A percentile compares a stretch with the other conserved stretches of the same genome.
phyloP scores from a whole-genome alignment of 768 basidiomycete species.

The Dacryopinax primogenitus region DNA sequence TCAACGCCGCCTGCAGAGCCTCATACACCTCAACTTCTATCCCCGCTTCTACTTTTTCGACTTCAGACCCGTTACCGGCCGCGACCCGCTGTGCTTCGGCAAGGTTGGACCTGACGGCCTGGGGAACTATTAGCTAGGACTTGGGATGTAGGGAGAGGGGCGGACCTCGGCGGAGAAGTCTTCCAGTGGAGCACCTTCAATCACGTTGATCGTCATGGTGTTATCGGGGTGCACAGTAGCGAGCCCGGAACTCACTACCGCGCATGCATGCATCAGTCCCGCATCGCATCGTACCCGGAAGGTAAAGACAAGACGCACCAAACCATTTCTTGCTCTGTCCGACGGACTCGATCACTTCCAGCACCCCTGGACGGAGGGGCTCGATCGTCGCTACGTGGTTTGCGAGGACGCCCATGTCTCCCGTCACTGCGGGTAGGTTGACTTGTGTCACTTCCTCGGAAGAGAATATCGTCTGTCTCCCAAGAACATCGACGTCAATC shows the following conservation, averaged over 20 bases:
- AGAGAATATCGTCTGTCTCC: slow-evolving; percentile 67
- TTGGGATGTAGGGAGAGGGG: background rate
- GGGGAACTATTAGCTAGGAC: slow-evolving; percentile 7
- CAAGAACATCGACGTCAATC: background rate
- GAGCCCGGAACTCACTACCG: slow-evolving; percentile 83
- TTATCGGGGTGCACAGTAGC: slow-evolving; percentile 97
- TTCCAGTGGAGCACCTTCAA: slow-evolving; percentile 89
- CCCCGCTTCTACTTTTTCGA: slow-evolving; percentile 83
- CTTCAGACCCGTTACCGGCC: slow-evolving; percentile 73
- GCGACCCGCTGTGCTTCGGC: slow-evolving; percentile 77
- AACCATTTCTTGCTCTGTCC: slow-evolving; percentile 89
- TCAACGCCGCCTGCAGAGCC: slow-evolving; percentile 76
- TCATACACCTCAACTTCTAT: slow-evolving; percentile 97
- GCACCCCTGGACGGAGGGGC: slow-evolving; percentile 80
- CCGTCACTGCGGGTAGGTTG: slow-evolving; percentile 82
- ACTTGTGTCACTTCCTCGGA: slow-evolving; percentile 91
- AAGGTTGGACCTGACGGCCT: slow-evolving; percentile 85
- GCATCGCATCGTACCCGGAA: background rate
- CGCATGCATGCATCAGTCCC: background rate
- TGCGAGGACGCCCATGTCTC: slow-evolving; percentile 98
- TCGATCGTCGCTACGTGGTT: slow-evolving; percentile 99
- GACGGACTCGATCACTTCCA: slow-evolving; percentile 82
- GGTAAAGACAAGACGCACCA: slow-evolving; percentile 43
- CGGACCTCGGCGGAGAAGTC: slow-evolving; percentile 87
- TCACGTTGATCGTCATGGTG: slow-evolving; percentile 88